Conservation (phyloP, 192 early-diverging fungal genomes). For the Coemansia asiatica region DNA sequence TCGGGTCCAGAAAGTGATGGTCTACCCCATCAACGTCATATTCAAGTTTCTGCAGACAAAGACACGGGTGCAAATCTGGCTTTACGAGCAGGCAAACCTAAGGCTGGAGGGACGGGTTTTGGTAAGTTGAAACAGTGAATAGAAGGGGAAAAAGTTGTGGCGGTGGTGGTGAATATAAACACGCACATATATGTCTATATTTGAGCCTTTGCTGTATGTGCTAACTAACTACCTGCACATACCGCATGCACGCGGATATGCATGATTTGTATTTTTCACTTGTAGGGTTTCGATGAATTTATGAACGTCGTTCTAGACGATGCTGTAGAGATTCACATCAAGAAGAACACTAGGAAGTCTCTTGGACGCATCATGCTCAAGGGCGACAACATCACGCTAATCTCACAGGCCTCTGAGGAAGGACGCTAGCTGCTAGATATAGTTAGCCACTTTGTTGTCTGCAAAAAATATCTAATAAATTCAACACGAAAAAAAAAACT, state of each 20-base stretch:
- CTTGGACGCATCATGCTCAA: constrained; percentile 92
- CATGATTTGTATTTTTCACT: neutral
- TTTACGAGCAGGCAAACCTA: constrained; percentile 83
- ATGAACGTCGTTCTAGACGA: constrained; percentile 95
- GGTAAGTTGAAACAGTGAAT: constrained; percentile 62
- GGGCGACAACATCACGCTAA: constrained; percentile 96
- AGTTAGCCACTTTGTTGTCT: too few relatives aligned
- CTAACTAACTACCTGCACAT: constrained; percentile 1
- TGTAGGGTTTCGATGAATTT: constrained; percentile 97
- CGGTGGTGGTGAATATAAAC: neutral
- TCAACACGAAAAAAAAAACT: neutral
- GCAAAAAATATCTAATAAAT: neutral
- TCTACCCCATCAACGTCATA: constrained; percentile 79
- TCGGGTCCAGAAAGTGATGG: constrained; percentile 56
- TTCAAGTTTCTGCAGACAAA: constrained; percentile 95
- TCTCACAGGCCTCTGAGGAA: constrained; percentile 47
- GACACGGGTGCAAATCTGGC: constrained; percentile 90
- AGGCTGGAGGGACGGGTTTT: constrained; percentile 93
- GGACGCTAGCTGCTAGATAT: neutral
- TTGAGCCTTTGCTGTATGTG: neutral
- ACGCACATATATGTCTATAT: neutral
- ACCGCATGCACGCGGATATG: neutral
- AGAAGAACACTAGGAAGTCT: constrained; percentile 71
- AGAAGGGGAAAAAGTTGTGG: too few relatives aligned
- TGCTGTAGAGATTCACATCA: constrained; percentile 78